These are phyloP conservation scores for Backusella parvicylindrica DNA, from an alignment of 192 early-diverging fungal genomes.

Conservation along the genomic window DNA sequence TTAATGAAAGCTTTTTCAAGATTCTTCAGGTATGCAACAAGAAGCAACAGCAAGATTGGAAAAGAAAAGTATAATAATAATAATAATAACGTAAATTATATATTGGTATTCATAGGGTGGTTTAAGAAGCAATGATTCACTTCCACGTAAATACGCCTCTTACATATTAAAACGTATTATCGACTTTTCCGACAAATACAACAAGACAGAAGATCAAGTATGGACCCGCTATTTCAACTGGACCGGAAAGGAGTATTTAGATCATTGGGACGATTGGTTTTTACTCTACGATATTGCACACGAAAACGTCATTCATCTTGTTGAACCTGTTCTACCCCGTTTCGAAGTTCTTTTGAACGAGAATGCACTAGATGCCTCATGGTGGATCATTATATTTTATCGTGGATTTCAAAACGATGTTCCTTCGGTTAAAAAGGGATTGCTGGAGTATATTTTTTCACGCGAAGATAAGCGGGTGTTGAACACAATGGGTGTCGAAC, in stretches of 20 bases:
- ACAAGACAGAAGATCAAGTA: neutral
- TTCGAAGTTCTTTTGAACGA: slow-evolving; percentile 26
- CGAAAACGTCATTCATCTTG: slow-evolving; percentile 42
- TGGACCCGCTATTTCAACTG: slow-evolving; percentile 33
- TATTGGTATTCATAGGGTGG: slow-evolving; percentile 12
- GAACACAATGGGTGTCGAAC: slow-evolving; percentile 12
- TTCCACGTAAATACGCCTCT: slow-evolving; percentile 30
- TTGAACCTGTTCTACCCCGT: slow-evolving; percentile 48
- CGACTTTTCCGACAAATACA: slow-evolving; percentile 21
- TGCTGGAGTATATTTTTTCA: slow-evolving; percentile 28
- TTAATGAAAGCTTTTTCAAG: slow-evolving; percentile 27
- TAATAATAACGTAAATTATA: neutral
- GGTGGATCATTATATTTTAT: slow-evolving; percentile 32
- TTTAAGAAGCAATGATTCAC: slow-evolving; percentile 30
- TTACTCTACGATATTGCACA: slow-evolving; percentile 45
- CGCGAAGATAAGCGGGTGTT: slow-evolving; percentile 9
- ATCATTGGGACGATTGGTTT: slow-evolving; percentile 50
- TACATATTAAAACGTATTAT: slow-evolving; percentile 32
- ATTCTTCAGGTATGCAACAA: slow-evolving; percentile 25
- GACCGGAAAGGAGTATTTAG: neutral
- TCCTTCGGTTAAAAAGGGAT: slow-evolving; percentile 15
- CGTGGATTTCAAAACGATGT: slow-evolving; percentile 31
- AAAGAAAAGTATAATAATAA: neutral
- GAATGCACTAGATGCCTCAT: slow-evolving; percentile 20
- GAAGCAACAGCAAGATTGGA: neutral